Percentiles rank a stretch among this genome's conserved stretches.
These are phyloP conservation scores for Myxozyma monticola DNA, from an alignment of 805 yeast species.

Conservation along the genomic window DNA sequence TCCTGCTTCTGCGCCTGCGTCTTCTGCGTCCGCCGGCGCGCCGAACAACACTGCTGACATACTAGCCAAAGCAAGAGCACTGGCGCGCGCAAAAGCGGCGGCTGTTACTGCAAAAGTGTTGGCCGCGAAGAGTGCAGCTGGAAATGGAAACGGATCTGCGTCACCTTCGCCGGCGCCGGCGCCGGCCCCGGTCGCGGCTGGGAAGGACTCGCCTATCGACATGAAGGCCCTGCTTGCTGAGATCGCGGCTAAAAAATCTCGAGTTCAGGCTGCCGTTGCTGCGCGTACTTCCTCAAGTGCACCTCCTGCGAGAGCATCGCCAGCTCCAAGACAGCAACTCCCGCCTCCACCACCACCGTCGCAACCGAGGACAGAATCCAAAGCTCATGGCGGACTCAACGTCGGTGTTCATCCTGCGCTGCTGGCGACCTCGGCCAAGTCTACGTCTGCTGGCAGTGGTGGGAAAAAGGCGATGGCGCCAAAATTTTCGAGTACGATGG, in stretches of 20 bases:
- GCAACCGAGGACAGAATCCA: background rate
- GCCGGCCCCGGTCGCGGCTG: background rate
- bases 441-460: conserved; percentile 6
- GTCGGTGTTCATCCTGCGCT: conserved; percentile 39
- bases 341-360: conserved; percentile 1
- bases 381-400: conserved; percentile 35
- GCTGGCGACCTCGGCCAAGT: conserved; percentile 10
- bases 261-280: conserved; percentile 20
- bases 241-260: conserved; percentile 24
- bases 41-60: conserved; percentile 16
- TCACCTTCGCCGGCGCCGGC: conserved; percentile 7
- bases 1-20: background rate
- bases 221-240: conserved; percentile 26
- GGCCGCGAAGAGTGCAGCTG: conserved; percentile 7
- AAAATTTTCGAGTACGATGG: conserved; percentile 16
- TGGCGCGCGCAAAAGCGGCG: conserved; percentile 27
- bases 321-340: background rate
- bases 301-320: conserved; percentile 1
- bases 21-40: conserved; percentile 4
- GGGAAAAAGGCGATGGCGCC: conserved; percentile 12
- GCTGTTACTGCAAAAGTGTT: conserved; percentile 17
- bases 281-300: conserved; percentile 1
- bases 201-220: conserved; percentile 9
- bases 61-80: conserved; percentile 21
- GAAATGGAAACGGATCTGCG: background rate